Evolutionary conservation across 2,329 filamentous ascomycete species (phyloP).

Genomic region (Exophiala viscosa): DNA sequence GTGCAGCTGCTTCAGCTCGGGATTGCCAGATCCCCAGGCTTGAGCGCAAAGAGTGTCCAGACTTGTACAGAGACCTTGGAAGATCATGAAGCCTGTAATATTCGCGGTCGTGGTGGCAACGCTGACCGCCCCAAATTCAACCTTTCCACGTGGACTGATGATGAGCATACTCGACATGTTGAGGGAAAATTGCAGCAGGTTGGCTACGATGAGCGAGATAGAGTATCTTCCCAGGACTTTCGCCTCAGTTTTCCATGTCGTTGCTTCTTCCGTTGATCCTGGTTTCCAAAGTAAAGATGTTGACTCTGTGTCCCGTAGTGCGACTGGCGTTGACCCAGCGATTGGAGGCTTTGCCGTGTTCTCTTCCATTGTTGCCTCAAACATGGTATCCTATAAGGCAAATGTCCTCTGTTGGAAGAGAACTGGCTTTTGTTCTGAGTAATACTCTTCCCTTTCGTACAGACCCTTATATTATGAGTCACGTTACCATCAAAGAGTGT

Average conservation of each 20-base stretch:
- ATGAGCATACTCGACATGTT: constrained; percentile 67
- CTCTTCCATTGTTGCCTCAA: neutral
- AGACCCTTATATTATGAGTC: too few species aligned
- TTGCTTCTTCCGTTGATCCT: neutral
- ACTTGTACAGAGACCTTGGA: constrained; percentile 71
- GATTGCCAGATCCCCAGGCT: constrained; percentile 77
- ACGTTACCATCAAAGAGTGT: too few species aligned
- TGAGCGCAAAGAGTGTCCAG: constrained; percentile 84
- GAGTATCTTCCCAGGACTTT: constrained; percentile 14
- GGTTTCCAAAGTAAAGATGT: neutral
- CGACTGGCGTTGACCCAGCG: neutral
- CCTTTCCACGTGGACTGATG: constrained; percentile 62
- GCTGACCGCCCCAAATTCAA: constrained; percentile 57
- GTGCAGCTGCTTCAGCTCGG: constrained; percentile 71
- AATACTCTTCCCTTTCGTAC: too few species aligned
- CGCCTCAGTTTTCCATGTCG: constrained; percentile 17
- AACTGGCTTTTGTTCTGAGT: too few species aligned
- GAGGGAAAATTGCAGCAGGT: constrained; percentile 41
- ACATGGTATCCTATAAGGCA: neutral
- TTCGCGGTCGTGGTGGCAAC: constrained; percentile 66
- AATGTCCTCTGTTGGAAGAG: too few species aligned
- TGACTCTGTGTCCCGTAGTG: neutral
- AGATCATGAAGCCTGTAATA: constrained; percentile 65
- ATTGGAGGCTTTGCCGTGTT: neutral
- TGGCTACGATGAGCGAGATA: constrained; percentile 16